phyloP scores from a whole-genome alignment of 139 green algal species.

The Zygnema circumcarinatum region DNA sequence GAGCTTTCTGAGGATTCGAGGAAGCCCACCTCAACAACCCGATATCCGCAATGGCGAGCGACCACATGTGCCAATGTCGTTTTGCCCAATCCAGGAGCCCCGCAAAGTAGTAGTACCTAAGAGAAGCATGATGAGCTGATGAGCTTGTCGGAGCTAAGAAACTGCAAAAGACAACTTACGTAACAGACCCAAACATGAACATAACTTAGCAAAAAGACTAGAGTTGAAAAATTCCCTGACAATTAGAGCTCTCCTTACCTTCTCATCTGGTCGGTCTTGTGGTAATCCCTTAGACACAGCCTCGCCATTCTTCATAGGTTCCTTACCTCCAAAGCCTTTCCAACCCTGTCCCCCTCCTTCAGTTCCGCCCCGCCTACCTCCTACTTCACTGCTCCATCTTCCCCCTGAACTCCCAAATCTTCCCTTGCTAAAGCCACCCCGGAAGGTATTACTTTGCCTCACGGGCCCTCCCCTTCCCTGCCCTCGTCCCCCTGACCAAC shows the following conservation, averaged over 20 bases:
- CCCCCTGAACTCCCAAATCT: no score
- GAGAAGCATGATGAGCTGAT: no score
- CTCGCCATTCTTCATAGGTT: no score
- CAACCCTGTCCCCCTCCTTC: no score
- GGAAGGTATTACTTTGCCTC: not conserved
- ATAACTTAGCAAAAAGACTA: not conserved
- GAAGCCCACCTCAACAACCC: slow-evolving; percentile 89
- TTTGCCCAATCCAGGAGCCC: slow-evolving; percentile 88
- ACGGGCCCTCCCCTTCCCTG: not conserved
- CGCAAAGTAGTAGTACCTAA: slow-evolving; percentile 71
- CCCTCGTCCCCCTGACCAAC: slow-evolving; percentile 10
- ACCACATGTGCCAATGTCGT: slow-evolving; percentile 94
- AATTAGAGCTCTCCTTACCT: no score
- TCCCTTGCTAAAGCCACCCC: no score
- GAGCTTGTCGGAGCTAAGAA: not conserved
- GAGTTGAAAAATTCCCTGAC: no score
- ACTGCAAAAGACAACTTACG: not conserved
- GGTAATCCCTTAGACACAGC: no score
- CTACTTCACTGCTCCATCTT: no score
- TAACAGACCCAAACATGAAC: not conserved
- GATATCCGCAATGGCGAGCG: slow-evolving; percentile 92
- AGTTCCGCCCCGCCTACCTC: no score
- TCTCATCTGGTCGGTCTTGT: not conserved
- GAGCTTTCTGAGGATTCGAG: no score
- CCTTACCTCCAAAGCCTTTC: no score